Evolutionary conservation across 2,329 filamentous ascomycete species (phyloP), one percentile per base, ranked within the genome.

Genomic region (Monilinia polystroma): DNA sequence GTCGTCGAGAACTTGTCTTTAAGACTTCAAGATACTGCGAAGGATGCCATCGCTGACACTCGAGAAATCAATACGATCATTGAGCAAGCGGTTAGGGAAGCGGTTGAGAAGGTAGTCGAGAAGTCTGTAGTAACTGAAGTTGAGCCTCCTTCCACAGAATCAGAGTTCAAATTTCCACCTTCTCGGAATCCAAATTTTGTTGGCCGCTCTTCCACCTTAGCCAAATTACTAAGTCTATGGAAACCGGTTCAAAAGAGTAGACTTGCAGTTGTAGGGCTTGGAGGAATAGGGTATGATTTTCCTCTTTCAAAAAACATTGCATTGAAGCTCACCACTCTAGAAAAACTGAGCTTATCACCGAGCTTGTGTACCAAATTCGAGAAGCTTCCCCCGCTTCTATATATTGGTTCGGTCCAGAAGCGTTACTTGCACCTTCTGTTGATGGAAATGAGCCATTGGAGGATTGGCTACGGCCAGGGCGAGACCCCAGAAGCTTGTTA

Each of bases 181-280:
- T 32, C 64, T 14, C 66, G 69, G 18, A 74, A 73, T 66, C 66
- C 68, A 3, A 65, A 71, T 43, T 74, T 74, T 62, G 66, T 72
- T 65, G 72, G 72, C 1, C 66, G 72, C 12, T 68, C 68, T 53
- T 49, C 64, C 12, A 64, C 66, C 23, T 55, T 74, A 4, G 67
- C 66, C 12, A 68, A 70, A 57, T 51, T 74, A 23, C 70, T 73
- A 16, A 67, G 68, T n/a, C 70, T 73, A 63, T 73, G 72, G 71
- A 71, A 71, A 41, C 71, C 72, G 20, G 67, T 68, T 18, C 57
- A 66, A 20, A 72, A 67, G 49, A 68, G 67, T 10, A 63, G 72
- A 35, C 70, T 72, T 45, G 71, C 69, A n/a, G 67, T 72, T 53
- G 68, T 70, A 47, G 72, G 72, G 6, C 64, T 74, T n/a, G 72